Base-by-base conservation (phyloP, 345 rosid species). In the Erodium maritimum region DNA sequence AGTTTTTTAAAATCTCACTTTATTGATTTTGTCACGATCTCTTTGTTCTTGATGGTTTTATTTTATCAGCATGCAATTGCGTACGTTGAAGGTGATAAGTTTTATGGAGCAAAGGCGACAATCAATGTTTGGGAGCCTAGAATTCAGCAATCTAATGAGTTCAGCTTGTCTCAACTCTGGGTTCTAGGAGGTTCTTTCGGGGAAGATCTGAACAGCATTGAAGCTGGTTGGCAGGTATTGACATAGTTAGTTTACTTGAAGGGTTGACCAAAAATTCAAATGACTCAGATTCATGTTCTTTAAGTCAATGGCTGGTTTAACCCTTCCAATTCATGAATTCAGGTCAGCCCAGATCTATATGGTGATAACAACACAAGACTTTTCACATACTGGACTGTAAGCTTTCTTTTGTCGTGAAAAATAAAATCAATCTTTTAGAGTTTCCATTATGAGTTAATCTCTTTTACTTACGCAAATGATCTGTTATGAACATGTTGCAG, bases 331-430 rank as follows among this genome's bases (percentile, higher is more conserved):
- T 67, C 45, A 42, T 64, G 57, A 7, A 62, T 17, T 60, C 82
- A 91, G 98, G 98, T 91, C 62, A 93, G 96, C 62, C 96, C 95
- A 51, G 99, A 93, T 87, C 88, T 93, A 1, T 93, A 93, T 68
- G 99, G 99, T 52, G 99, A 93, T 76, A 93, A 93, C 78, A 93
- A 93, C 68, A 93, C 99, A 46, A 85, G 99, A 66, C 95, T 93
- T 65, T 93, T 93, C 88, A 89, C 96, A 52, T 93, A 93, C 77
- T 93, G 99, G 99, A 93, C 99, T 68, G 99, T 93, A 77, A 83
- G 84, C 68, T 59, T 67, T n/a, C n/a, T n/a, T n/a, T n/a, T n/a
- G n/a, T n/a, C n/a, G n/a, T 29, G 8, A 11, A 29, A 29, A 29
- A 29, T 1, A 29, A 11, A 29, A 29, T 29, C 5, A 11, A 29